Base-by-base conservation (phyloP, 1,284 basidiomycete species). In the Abortiporus biennis region DNA sequence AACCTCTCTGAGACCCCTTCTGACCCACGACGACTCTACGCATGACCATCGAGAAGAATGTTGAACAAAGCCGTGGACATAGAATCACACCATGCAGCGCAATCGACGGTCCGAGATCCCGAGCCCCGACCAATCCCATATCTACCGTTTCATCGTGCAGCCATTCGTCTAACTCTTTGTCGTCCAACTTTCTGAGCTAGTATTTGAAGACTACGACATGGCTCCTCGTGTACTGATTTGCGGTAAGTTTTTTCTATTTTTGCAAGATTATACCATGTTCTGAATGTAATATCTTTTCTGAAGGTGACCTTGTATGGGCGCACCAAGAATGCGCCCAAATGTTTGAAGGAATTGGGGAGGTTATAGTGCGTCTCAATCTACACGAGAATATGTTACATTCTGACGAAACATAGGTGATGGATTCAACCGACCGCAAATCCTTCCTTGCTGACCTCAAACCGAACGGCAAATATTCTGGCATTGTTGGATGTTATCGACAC, bases 401-500 rank as follows among this genome's bases (percentile, higher is more conserved):
- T 23, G 17, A 38, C 12, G 22, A 13, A 25, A 8, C 23, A 16
- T 20, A 51, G 50, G 36, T 40, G 4, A 78, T 90, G 63, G 76
- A 82, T 58, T 85, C 84, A 3, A 63, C 71, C 6, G 67, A 74
- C 49, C 77, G 88, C 9, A 68, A 72, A 15, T 76, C 81, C 33
- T 91, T 94, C 63, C 70, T 89, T 40, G 64, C 72, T 6, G 78
- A 74, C 44, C 73, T 87, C 41, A 65, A 71, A 42, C 65, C 76
- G 3, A 76, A 76, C 17, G 80, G 80, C 12, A 90, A 85, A 61
- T 95, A 92, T 65, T 72, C 72, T 25, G 76, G 78, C 20, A 72
- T 80, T 1, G 74, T 85, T 6, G 92, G 79, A 16, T 79, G 95
- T 47, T 96, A 92, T 67, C 75, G 90, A 43, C 73, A 86, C 56